These are phyloP conservation scores for Candida sanyaensis DNA, from an alignment of 1,139 yeast species.

Conservation along the genomic window DNA sequence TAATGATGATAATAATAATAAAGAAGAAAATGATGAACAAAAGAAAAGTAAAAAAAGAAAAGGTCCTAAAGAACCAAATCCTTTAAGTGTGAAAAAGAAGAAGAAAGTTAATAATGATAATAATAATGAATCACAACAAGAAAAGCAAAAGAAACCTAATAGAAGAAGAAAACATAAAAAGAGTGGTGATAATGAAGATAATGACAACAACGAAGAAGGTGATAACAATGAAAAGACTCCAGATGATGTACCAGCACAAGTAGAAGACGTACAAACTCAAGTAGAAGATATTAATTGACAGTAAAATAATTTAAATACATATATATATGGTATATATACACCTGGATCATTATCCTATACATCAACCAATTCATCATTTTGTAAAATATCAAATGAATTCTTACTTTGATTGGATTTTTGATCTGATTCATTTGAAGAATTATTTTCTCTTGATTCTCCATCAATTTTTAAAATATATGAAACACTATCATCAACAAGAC, in stretches of 20 bases:
- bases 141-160: constrained; percentile 19
- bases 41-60: constrained; percentile 47
- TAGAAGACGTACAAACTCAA: background rate
- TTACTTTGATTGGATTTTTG: constrained; percentile 10
- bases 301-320: background rate
- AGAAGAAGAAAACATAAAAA: constrained; percentile 41
- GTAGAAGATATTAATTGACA: background rate
- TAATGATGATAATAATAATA: constrained; percentile 20
- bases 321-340: background rate
- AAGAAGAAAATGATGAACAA: constrained; percentile 20
- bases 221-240: background rate
- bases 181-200: constrained; percentile 11
- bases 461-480: constrained; percentile 32
- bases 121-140: constrained; percentile 10
- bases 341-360: background rate
- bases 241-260: background rate
- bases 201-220: constrained; percentile 8
- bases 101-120: constrained; percentile 29
- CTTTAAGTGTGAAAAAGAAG: constrained; percentile 76
- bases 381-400: constrained; percentile 20
- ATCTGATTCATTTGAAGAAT: constrained; percentile 2
- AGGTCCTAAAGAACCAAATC: constrained; percentile 82
- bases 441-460: constrained; percentile 5
- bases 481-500: constrained; percentile 37
- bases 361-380: constrained; percentile 11